phyloP scores from a whole-genome alignment of 345 rosid genomes.

The Clarkia xantiana region DNA sequence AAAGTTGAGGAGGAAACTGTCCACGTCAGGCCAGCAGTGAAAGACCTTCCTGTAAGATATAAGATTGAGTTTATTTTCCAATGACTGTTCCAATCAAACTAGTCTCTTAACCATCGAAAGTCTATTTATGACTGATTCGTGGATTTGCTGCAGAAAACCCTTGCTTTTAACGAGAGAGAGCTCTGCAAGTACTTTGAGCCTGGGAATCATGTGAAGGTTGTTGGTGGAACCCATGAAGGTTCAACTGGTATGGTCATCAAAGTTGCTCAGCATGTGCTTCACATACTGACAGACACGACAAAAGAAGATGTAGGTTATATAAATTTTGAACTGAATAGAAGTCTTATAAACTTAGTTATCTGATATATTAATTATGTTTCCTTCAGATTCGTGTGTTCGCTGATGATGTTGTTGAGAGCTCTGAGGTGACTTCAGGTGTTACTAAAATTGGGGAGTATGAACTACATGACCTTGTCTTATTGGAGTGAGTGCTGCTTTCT shows the following conservation, averaged over 20 bases:
- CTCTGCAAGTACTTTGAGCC: conserved; percentile 93
- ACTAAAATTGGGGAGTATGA: conserved; percentile 84
- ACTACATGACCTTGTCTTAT: conserved; percentile 86
- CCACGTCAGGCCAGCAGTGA: conserved; percentile 72
- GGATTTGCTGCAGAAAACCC: conserved; percentile 45
- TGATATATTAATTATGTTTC: conserved; percentile 7
- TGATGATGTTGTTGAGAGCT: conserved; percentile 92
- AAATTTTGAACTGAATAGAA: conserved; percentile 1
- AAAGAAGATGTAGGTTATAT: conserved; percentile 63
- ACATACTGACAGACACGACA: conserved; percentile 76
- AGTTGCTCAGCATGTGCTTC: conserved; percentile 91
- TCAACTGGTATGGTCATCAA: conserved; percentile 96
- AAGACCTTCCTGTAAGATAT: conserved; percentile 82
- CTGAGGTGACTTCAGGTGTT: conserved; percentile 86
- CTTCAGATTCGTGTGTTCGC: conserved; percentile 76
- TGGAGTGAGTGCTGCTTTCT: conserved; percentile 51
- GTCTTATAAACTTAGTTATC: neutral
- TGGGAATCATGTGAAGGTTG: conserved; percentile 95
- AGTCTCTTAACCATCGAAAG: neutral
- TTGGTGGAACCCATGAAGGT: conserved; percentile 85
- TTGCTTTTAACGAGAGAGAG: conserved; percentile 74
- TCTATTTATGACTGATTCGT: conserved; percentile 4
- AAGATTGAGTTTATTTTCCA: neutral
- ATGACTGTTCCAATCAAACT: neutral
- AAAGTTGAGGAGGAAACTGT: conserved; percentile 96